Base-by-base conservation (phyloP, 1,284 basidiomycete species). In the Austropuccinia psidii region DNA sequence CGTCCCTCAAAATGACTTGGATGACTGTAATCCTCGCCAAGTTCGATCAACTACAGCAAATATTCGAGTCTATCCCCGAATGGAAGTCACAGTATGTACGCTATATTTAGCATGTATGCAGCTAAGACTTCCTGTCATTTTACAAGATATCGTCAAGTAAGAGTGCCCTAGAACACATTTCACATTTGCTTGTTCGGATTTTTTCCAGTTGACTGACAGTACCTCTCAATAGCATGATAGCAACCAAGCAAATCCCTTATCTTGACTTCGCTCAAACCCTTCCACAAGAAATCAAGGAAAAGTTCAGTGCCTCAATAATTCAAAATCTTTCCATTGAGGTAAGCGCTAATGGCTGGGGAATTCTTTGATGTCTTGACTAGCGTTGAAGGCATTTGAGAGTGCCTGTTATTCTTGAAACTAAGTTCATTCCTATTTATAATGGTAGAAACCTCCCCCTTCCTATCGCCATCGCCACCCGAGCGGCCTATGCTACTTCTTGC, bases 81-180 rank as follows among this genome's bases (percentile, higher is more conserved):
- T 73, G 31, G 69, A 52, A 2, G 43, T 41, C 21, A 73, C 60
- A 0, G 50, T 73, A 15, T 60, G 69, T 19, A 62, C 58, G 19
- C 41, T 73, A 15, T 73, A 73, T 33, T 45, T 73, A 24, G 69
- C 69, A 21, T 73, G 69, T 45, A 50, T 61, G 21, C 49, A 61
- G 35, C 60, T 73, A 8, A 27, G 57, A 37, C 54, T 70, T 35
- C 68, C 68, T 7, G 50, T 70, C 29, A 70, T 70, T 33, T 49
- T 70, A 37, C 68, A 70, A 50, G 68, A 70, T 47, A 41, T 70
- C 9, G 61, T 70, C 57, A 70, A 70, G 68, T 70, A 21, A 55
- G 52, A 31, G 54, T 41, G 8, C 37, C 45, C 35, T 19, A 1
- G n/a, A 15, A 17, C 24, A 8, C 4, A 21, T 19, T 39, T 43